Base-by-base conservation (phyloP, 1,284 basidiomycete genomes). In the Cryptococcus neoformans region DNA sequence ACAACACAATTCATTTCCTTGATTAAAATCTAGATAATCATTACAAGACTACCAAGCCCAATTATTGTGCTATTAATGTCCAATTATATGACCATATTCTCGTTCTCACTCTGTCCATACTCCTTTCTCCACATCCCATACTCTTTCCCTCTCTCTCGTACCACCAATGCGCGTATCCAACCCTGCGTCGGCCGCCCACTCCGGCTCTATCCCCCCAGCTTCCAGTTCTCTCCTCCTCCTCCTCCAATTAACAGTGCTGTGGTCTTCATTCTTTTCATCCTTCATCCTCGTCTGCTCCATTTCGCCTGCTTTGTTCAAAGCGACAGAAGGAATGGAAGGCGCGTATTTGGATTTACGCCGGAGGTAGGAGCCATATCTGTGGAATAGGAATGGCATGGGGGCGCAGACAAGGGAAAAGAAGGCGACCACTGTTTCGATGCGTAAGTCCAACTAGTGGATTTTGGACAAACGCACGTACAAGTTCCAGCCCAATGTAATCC, bases 321-420 rank as follows among this genome's bases (percentile, higher is more conserved):
- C 41, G 28, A 51, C 39, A 12, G 51, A 47, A 28, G 28, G 28
- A 10, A 17, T 34, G 5, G 58, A 57, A 42, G 68, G 67, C 5
- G 66, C 63, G 49, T 67, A 72, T 40, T 60, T 51, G 8, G 65
- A 70, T 56, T 72, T 70, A 51, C 68, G 65, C 6, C 78, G 67
- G 17, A 79, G 68, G 14, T 50, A 52, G 0, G 67, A 60, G 28
- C 77, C 79, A 59, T 76, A 79, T 41, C 62, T 62, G 67, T 78
- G 79, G 63, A 82, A 81, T 21, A 80, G 55, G 70, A 81, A 80
- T 0, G 82, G 81, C 53, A 82, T 72, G 6, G 86, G 87, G 60
- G 81, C 81, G 66, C 84, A 87, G 0, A 75, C 75, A 3, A 84
- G 69, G 3, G 83, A 76, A 38, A 87, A 62, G 66, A 82, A 82